phyloP scores from a whole-genome alignment of 805 yeast genomes.

The Spathaspora sp. region DNA sequence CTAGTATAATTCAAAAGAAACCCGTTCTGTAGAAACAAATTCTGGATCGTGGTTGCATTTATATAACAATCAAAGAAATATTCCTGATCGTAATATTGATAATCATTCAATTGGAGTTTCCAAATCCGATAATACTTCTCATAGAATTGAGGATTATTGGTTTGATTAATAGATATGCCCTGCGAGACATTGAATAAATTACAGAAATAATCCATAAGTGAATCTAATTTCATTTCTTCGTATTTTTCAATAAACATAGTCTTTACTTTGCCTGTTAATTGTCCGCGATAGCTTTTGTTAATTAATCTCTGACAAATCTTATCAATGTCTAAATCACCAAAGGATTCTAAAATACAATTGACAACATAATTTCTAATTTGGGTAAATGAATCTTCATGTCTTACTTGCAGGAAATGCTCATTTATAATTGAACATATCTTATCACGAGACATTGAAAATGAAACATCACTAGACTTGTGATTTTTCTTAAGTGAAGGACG shows the following conservation, averaged over 20 bases:
- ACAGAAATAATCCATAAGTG: conserved; percentile 8
- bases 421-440: conserved; percentile 7
- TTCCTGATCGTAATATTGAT: conserved; percentile 13
- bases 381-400: conserved; percentile 7
- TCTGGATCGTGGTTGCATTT: neutral
- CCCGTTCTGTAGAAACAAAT: conserved; percentile 9
- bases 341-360: conserved; percentile 14
- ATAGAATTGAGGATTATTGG: conserved; percentile 14
- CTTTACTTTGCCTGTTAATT: conserved; percentile 10
- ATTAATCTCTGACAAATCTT: conserved; percentile 1
- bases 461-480: neutral
- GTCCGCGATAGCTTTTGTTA: neutral
- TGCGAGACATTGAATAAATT: conserved; percentile 7
- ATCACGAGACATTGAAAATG: conserved; percentile 1
- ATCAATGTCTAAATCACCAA: conserved; percentile 6
- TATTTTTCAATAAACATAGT: conserved; percentile 15
- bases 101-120: conserved; percentile 15
- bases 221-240: conserved; percentile 13
- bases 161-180: conserved; percentile 1
- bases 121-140: conserved; percentile 15
- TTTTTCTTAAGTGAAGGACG: conserved; percentile 1
- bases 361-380: conserved; percentile 14
- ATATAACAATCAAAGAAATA: conserved; percentile 9
- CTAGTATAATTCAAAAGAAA: conserved; percentile 19
- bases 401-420: conserved; percentile 5